phyloP scores from a whole-genome alignment of 331 rosid genomes.

The Quercus phellos region DNA sequence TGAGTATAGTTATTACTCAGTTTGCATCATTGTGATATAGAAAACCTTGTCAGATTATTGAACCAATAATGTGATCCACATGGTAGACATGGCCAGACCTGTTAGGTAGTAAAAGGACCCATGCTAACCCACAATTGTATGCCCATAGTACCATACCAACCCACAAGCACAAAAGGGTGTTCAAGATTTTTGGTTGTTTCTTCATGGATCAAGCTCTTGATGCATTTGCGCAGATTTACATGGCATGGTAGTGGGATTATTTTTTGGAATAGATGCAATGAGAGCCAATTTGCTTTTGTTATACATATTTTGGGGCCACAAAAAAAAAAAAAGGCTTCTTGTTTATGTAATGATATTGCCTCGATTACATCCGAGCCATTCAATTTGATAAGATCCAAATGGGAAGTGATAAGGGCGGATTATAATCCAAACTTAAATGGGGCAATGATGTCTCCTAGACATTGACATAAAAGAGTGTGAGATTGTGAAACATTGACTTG shows the following conservation, averaged over 20 bases:
- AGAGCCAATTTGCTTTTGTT: neutral
- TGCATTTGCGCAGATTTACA: conserved; percentile 9
- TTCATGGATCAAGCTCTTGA: neutral
- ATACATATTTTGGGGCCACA: conserved; percentile 24
- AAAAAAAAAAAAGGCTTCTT: neutral
- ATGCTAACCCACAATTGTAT: neutral
- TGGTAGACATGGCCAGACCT: conserved; percentile 18
- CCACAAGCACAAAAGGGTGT: conserved; percentile 20
- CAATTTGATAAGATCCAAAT: neutral
- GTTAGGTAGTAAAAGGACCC: conserved; percentile 27
- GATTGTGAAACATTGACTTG: conserved; percentile 38
- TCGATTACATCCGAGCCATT: conserved; percentile 4
- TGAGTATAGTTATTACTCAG: neutral
- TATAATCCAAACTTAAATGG: conserved; percentile 21
- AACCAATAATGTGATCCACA: conserved; percentile 20
- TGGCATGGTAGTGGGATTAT: conserved; percentile 17
- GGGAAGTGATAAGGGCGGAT: conserved; percentile 28
- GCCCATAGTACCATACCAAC: neutral
- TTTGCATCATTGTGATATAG: neutral
- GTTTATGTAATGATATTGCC: conserved; percentile 18
- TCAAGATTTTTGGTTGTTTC: conserved; percentile 10
- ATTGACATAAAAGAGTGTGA: conserved; percentile 45
- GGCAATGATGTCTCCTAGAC: conserved; percentile 28
- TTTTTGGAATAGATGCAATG: conserved; percentile 6
- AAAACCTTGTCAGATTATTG: neutral